Evolutionary conservation across 192 early-diverging fungal genomes (phyloP), one percentile per base, ranked within the genome.

Genomic region (Gigaspora rosea): DNA sequence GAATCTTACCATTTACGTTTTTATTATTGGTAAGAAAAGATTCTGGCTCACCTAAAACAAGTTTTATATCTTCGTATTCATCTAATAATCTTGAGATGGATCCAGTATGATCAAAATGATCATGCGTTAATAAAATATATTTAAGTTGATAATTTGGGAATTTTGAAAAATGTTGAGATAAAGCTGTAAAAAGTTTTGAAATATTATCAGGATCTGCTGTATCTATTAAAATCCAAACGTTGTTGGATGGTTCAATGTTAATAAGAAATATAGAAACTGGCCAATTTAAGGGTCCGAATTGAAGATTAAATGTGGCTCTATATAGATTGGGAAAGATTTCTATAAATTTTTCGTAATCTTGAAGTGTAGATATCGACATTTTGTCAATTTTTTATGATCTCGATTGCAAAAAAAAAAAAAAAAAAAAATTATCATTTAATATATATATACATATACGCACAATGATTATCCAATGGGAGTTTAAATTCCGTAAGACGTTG

Each of bases 31-130:
- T 76, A 46, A 81, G 57, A 33, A 79, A 83, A 8, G 82, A 79
- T 56, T 83, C 82, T 0, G 78, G 71, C 13, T 56, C 71, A 57
- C 79, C 79, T 7, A 83, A 79, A 9, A 83, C 78, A 22, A 74
- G 73, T 70, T 81, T 83, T 50, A 76, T 41, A 13, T 67, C 75
- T 8, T 76, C 66, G 72, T 83, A 81, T 49, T 80, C 80, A 52
- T 79, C 70, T 49, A 83, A 59, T 59, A 83, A 61, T 11, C 71
- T 76, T 4, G 70, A 57, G 6, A 73, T 36, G 16, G 80, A 79
- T 12, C 78, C 82, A 4, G 82, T 83, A 52, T 83, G 82, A 62
- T 83, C 82, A 56, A 80, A 64, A 32, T 83, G 82, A 15, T 49
- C 77, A 27, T 83, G 82, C 1, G 82, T 83, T 67, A 83, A 75